These are phyloP conservation scores for Backusella morwellensis DNA, from an alignment of 192 early-diverging fungal genomes.

Conservation along the genomic window DNA sequence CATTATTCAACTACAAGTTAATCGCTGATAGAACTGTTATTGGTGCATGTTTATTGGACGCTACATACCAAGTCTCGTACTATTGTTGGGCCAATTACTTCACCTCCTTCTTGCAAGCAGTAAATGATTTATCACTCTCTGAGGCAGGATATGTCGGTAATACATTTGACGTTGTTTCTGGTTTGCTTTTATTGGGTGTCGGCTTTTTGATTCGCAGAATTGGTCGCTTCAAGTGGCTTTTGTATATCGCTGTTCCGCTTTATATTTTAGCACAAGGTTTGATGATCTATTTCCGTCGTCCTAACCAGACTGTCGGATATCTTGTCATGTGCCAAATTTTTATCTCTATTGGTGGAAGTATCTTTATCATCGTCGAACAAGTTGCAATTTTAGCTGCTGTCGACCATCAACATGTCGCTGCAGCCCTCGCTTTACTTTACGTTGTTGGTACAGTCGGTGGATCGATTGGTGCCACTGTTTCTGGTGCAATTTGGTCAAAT, in stretches of 20 bases:
- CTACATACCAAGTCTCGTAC: not conserved
- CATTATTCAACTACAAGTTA: not conserved
- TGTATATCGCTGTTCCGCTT: not conserved
- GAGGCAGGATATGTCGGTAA: not conserved
- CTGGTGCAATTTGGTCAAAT: conserved; percentile 10
- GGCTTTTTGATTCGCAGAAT: not conserved
- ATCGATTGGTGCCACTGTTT: not conserved
- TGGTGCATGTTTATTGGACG: not conserved
- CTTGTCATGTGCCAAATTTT: conserved; percentile 8
- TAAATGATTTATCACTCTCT: not conserved
- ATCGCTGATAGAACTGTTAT: not conserved
- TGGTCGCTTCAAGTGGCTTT: not conserved
- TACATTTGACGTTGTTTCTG: not conserved
- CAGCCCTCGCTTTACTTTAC: not conserved
- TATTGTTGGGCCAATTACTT: not conserved
- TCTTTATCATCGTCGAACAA: conserved; percentile 5
- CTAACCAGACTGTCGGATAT: not conserved
- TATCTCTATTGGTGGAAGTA: conserved; percentile 13
- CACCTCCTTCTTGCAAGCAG: not conserved
- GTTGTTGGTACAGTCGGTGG: not conserved
- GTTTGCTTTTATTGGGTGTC: not conserved
- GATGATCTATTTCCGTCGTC: not conserved
- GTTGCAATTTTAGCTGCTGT: conserved; percentile 11
- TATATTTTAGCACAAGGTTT: not conserved
- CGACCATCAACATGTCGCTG: conserved; percentile 6